Base-by-base conservation (phyloP, 2,329 filamentous ascomycete genomes). In the Pyrenochaeta sp. region DNA sequence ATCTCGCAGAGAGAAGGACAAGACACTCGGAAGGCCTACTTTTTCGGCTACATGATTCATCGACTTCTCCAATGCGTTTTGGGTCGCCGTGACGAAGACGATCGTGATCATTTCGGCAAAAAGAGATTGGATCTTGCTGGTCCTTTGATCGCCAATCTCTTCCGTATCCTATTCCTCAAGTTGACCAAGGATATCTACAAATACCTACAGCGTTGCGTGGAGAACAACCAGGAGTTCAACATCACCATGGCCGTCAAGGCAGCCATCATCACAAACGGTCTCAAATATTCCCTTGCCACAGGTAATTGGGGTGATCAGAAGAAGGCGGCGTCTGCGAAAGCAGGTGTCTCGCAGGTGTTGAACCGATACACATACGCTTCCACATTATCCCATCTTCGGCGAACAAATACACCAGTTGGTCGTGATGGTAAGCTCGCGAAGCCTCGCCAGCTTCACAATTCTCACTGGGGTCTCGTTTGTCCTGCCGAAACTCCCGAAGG, bases 261-360 rank as follows among this genome's bases (percentile, higher is more conserved):
- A 15, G 88, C 86, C 51, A 96, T 94, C 14, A 81, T 99, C 57
- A 96, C 92, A 14, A 95, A 94, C 67, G 94, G 93, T 35, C 76
- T 99, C 56, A 96, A 96, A 69, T 99, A 99, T 74, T 96, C 94
- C 38, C 80, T 99, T 51, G 93, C 94, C 18, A 99, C 94, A 10
- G 94, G 94, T 57, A 99, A 99, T 74, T 99, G 94, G 95, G 95
- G 94, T 66, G 94, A 99, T 58, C 94, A 99, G 77, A 99, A 97
- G 82, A 99, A 97, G 78, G 92, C 94, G 14, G 89, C 89, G 61
- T 93, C 88, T 60, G 90, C 92, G 1, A 97, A 95, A 54, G 94
- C 94, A 32, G 95, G 94, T 80, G 94, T 99, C 32, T 97, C 93
- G 34, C 94, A 99, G 75, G 95, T 99, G 74, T 76, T 99, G 65